A percentile compares a stretch with the other conserved stretches of the same genome.
Evolutionary conservation across 1,284 basidiomycete genomes (phyloP).

Genomic region (Apiotrichum sp.): DNA sequence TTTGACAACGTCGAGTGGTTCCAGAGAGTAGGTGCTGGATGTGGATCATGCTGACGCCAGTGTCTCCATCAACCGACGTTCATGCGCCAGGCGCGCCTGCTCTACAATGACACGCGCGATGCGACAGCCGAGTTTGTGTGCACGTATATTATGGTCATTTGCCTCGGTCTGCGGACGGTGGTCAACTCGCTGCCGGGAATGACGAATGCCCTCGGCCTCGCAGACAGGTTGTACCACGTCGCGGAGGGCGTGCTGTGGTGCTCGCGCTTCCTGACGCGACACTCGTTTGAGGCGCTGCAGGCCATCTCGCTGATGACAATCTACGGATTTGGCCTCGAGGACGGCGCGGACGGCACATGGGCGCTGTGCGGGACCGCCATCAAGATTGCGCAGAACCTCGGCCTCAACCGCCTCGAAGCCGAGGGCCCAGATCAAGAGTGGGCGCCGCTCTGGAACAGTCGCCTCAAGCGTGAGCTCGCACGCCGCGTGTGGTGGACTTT

Average conservation of each 20-base stretch:
- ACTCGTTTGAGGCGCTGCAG: conserved; percentile 19
- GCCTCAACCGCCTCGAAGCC: conserved; percentile 21
- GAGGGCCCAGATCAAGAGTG: conserved; percentile 15
- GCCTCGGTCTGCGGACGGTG: conserved; percentile 9
- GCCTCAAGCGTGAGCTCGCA: conserved; percentile 17
- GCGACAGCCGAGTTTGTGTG: conserved; percentile 13
- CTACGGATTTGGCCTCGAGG: conserved; percentile 16
- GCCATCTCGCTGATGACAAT: conserved; percentile 18
- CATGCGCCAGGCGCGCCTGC: conserved; percentile 11
- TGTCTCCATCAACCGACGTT: conserved; percentile 19
- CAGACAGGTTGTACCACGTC: conserved; percentile 14
- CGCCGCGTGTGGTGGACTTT: conserved; percentile 25
- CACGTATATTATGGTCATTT: conserved; percentile 19
- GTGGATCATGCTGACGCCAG: background rate
- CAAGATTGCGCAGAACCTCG: conserved; percentile 26
- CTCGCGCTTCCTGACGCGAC: conserved; percentile 14
- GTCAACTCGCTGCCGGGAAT: conserved; percentile 7
- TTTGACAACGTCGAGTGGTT: conserved; percentile 22
- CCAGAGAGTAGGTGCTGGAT: conserved; percentile 5
- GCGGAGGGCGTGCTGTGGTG: conserved; percentile 19
- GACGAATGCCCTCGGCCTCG: conserved; percentile 7
- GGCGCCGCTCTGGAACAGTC: conserved; percentile 14
- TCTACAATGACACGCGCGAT: conserved; percentile 5
- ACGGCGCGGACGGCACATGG: conserved; percentile 17
- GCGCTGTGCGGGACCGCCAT: conserved; percentile 17